Evolutionary conservation across 495 filamentous ascomycete species (phyloP), one percentile per base, ranked within the genome.

Genomic region (Parathielavia appendiculata): DNA sequence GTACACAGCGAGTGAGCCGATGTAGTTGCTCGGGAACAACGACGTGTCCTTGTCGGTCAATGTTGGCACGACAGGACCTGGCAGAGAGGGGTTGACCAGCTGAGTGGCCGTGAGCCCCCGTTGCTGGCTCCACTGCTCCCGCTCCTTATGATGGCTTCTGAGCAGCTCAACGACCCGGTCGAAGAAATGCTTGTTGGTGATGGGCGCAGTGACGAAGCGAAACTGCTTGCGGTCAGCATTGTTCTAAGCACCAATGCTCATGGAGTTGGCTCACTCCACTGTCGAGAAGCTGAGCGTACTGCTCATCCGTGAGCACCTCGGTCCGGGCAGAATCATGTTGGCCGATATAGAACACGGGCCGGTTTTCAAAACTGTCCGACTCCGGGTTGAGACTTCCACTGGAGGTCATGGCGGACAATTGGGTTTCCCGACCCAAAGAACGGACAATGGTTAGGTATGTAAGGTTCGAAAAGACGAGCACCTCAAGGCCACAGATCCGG

Each of bases 181-280:
- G 66, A 90, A 89, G 67, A 97, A 97, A 64, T 86, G 79, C 11
- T 81, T 65, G 50, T 87, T 97, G 2, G 93, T 96, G 62, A 98
- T 91, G 11, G 89, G 88, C 0, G 84, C 86, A 0, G 92, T 96
- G 65, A 96, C 81, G 80, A 95, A 90, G 70, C 93, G 86, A 83
- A 97, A 97, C 90, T 97, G 49, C 17, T 30, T 61, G 12, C 0
- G 40, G 62, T 58, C 62, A 63, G 49, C 13, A n/a, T n/a, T 8
- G 19, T 36, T 12, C 22, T 30, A 5, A 12, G 10, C 13, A 13
- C 1, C 14, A 12, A 0, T 44, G n/a, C 9, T 11, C 20, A 35
- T 12, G 6, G 1, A 13, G 36, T 5, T 30, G 20, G 74, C 82
- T 73, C 75, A 85, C 83, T 69, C 79, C 81, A 52, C 72, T 71